Evolutionary conservation across 352 stramenopile species (phyloP).

Genomic region (Globisporangium megalacanthum): DNA sequence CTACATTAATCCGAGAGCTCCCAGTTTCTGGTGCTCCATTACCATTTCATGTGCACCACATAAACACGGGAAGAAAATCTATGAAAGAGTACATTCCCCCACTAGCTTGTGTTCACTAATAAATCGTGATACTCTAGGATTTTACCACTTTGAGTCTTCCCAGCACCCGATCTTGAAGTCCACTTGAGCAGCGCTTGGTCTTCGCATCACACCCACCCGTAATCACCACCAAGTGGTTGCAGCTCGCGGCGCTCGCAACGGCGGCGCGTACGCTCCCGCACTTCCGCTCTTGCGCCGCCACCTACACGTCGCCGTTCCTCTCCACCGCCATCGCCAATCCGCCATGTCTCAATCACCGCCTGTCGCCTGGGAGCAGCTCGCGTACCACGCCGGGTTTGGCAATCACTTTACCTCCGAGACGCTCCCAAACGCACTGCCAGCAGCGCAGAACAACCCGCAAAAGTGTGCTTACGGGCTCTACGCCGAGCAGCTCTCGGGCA

Average conservation of each 20-base stretch:
- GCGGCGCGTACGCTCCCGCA: neutral
- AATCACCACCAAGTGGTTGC: neutral
- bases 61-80: no score
- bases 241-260: neutral
- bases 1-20: no score
- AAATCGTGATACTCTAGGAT: no score
- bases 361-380: constrained; percentile 49
- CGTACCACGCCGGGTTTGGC: constrained; percentile 90
- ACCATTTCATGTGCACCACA: no score
- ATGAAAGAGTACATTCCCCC: no score
- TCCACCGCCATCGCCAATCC: neutral
- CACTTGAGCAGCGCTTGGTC: no score
- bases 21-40: no score
- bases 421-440: constrained; percentile 84
- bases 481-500: constrained; percentile 95
- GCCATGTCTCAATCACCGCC: neutral
- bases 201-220: neutral
- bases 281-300: constrained; percentile 1
- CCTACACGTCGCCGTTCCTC: neutral
- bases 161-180: no score
- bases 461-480: constrained; percentile 90
- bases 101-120: no score
- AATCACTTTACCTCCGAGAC: constrained; percentile 94
- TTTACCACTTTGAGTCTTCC: neutral
- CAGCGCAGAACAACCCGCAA: constrained; percentile 94